Conservation (phyloP, 805 yeast genomes). For the Teunomyces panamensis region DNA sequence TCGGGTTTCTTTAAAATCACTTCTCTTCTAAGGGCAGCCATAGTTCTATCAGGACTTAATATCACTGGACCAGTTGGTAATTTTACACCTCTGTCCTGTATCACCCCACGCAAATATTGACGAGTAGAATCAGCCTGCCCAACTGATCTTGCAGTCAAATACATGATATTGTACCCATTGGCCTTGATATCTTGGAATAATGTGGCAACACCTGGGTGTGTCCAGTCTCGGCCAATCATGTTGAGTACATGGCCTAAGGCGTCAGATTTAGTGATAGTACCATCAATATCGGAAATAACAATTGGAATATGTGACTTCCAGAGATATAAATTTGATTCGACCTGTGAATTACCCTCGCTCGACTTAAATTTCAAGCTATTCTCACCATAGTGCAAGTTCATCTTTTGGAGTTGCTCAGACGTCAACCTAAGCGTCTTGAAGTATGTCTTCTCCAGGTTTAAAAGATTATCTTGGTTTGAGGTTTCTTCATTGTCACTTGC, state of each 20-base stretch:
- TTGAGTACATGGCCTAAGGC: constrained; percentile 95
- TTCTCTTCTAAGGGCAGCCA: constrained; percentile 91
- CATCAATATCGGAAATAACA: constrained; percentile 96
- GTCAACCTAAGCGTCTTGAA: constrained; percentile 89
- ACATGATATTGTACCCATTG: constrained; percentile 92
- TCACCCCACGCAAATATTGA: constrained; percentile 72
- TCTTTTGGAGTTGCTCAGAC: constrained; percentile 76
- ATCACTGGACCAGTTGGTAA: constrained; percentile 93
- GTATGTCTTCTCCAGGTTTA: constrained; percentile 36
- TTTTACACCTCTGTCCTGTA: constrained; percentile 65
- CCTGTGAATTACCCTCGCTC: constrained; percentile 75
- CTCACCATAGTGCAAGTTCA: constrained; percentile 73
- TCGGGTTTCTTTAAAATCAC: constrained; percentile 94
- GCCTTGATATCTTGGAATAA: constrained; percentile 79
- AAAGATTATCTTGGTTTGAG: background rate
- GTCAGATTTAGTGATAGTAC: constrained; percentile 96
- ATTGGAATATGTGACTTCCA: constrained; percentile 87
- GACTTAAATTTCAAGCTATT: constrained; percentile 79
- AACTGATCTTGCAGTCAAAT: constrained; percentile 90
- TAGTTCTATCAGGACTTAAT: constrained; percentile 91
- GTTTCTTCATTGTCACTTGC: constrained; percentile 10
- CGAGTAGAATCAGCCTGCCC: constrained; percentile 94
- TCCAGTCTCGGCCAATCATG: constrained; percentile 96
- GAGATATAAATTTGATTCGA: constrained; percentile 68
- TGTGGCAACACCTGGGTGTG: constrained; percentile 93